These are phyloP conservation scores for Blastocystis sp. DNA, from an alignment of 352 stramenopile genomes.

Conservation along the genomic window DNA sequence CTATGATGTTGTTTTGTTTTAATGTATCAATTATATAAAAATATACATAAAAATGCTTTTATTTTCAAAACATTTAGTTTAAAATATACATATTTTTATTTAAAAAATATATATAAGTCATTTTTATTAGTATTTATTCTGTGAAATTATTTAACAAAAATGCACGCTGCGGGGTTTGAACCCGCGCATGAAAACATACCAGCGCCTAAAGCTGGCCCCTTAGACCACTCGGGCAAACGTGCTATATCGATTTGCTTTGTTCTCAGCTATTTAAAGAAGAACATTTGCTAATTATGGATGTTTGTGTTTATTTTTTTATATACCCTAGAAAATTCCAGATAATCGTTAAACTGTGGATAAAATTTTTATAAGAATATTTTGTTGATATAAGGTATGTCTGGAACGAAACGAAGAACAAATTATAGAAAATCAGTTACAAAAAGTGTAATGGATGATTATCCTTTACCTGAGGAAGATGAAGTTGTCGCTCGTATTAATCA, in stretches of 20 bases:
- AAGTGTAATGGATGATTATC: constrained; percentile 64
- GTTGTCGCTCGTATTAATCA: constrained; percentile 68
- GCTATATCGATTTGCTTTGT: background rate
- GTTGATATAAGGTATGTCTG: constrained; percentile 54
- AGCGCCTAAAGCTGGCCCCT: constrained; percentile 39
- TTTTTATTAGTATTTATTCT: too few relatives aligned
- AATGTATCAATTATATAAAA: too few relatives aligned
- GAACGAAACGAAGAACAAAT: constrained; percentile 60
- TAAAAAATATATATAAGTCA: too few relatives aligned
- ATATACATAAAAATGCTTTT: too few relatives aligned
- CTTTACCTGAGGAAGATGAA: constrained; percentile 65
- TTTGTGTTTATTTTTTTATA: background rate
- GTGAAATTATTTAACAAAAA: too few relatives aligned
- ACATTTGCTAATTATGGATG: background rate
- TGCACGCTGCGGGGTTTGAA: constrained; percentile 39
- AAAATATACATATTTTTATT: too few relatives aligned
- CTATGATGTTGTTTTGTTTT: too few relatives aligned
- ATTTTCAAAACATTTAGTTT: too few relatives aligned
- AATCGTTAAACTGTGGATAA: background rate
- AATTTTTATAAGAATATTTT: background rate
- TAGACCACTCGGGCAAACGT: constrained; percentile 39
- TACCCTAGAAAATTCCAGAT: background rate
- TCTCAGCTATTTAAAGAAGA: background rate
- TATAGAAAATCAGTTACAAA: constrained; percentile 75
- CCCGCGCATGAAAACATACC: constrained; percentile 38